These are phyloP conservation scores for Aspergillus sp. DNA, from an alignment of 2,329 filamentous ascomycete species.

Conservation along the genomic window DNA sequence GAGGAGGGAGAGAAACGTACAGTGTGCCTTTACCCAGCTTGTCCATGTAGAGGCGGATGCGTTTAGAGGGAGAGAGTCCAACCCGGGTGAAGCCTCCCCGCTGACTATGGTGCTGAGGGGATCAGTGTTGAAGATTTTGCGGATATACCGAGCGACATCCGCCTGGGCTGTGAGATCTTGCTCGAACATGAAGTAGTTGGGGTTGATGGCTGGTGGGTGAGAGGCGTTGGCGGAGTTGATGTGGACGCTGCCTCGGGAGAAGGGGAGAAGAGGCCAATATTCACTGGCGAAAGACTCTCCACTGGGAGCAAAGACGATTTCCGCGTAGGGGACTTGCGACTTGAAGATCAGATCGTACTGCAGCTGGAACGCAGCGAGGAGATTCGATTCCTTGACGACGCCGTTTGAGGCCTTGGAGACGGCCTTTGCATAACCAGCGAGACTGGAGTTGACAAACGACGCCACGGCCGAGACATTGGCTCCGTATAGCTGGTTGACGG, in stretches of 20 bases:
- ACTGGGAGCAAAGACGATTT: constrained; percentile 18
- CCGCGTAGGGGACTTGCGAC: constrained; percentile 17
- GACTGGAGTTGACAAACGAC: constrained; percentile 12
- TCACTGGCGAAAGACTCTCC: constrained; percentile 10
- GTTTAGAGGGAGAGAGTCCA: constrained; percentile 12
- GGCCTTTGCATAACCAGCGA: constrained; percentile 14
- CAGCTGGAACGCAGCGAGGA: constrained; percentile 19
- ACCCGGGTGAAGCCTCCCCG: constrained; percentile 18
- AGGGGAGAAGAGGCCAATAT: constrained; percentile 26
- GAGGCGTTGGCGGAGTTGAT: constrained; percentile 26
- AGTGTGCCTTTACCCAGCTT: constrained; percentile 18
- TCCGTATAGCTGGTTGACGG: constrained; percentile 20
- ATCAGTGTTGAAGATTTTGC: constrained; percentile 19
- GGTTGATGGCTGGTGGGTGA: constrained; percentile 37
- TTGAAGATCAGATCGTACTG: constrained; percentile 24
- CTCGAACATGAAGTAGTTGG: constrained; percentile 39
- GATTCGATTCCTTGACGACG: constrained; percentile 14
- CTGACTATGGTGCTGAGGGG: constrained; percentile 16
- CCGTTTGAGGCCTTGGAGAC: neutral
- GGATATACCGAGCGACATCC: constrained; percentile 35
- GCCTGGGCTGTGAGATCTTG: constrained; percentile 27
- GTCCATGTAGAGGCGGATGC: constrained; percentile 17
- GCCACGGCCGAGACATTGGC: constrained; percentile 11
- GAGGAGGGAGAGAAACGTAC: constrained; percentile 12
- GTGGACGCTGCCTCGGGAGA: constrained; percentile 41